Evolutionary conservation across 371 early-diverging fungal species (phyloP).

Genomic region (Sporodiniella umbellata): DNA sequence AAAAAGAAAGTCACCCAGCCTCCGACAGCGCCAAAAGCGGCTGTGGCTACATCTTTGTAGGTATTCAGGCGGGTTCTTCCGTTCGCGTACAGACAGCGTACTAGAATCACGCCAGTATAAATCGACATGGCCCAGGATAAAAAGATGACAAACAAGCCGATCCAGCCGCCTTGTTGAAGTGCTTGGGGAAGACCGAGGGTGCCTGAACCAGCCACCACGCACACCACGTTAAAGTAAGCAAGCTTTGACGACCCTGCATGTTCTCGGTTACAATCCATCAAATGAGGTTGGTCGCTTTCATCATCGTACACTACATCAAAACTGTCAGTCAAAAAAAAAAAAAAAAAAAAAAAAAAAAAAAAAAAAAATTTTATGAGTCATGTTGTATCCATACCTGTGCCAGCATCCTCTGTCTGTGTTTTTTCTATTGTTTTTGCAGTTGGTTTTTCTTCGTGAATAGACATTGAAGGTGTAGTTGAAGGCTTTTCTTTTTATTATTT

Average conservation of each 20-base stretch:
- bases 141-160: conserved; percentile 68
- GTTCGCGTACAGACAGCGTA: conserved; percentile 30
- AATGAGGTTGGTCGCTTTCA: conserved; percentile 11
- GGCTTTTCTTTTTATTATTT: too few species aligned
- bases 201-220: conserved; percentile 85
- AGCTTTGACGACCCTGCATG: conserved; percentile 18
- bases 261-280: conserved; percentile 19
- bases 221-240: conserved; percentile 40
- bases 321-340: too few species aligned
- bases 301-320: too few species aligned
- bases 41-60: conserved; percentile 36
- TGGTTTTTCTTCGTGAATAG: too few species aligned
- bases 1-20: conserved; percentile 49
- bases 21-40: conserved; percentile 35
- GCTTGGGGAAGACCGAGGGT: conserved; percentile 81
- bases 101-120: conserved; percentile 39
- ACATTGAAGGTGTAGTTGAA: too few species aligned
- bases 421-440: too few species aligned
- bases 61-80: conserved; percentile 42
- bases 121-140: conserved; percentile 72
- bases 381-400: too few species aligned
- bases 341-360: too few species aligned
- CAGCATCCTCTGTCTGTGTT: too few species aligned
- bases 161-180: conserved; percentile 81
- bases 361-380: too few species aligned